Evolutionary conservation across 192 early-diverging fungal species (phyloP).

Genomic region (Coemansia sp.): DNA sequence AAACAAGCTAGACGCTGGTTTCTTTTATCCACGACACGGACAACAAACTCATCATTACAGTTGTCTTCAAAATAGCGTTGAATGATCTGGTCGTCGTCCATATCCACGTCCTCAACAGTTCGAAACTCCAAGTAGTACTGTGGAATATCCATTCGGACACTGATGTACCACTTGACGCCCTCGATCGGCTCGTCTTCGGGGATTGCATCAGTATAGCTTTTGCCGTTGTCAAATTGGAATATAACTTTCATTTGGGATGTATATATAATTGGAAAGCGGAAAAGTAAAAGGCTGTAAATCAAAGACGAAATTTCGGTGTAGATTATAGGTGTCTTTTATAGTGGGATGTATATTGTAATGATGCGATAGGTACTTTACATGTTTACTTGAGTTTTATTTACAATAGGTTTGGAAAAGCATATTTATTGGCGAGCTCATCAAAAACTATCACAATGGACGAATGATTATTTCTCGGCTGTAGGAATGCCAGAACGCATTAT

Average conservation of each 20-base stretch:
- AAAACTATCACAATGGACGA: background rate
- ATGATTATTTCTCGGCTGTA: background rate
- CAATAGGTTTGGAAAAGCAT: background rate
- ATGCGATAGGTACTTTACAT: background rate
- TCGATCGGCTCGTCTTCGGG: background rate
- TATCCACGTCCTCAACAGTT: background rate
- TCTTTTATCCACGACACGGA: slow-evolving; percentile 1
- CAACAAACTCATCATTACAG: no score
- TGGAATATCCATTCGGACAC: background rate
- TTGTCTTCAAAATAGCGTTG: background rate
- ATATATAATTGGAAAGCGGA: background rate
- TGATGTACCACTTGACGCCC: slow-evolving; percentile 3
- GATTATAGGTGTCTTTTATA: background rate
- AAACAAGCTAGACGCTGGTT: background rate
- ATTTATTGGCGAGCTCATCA: background rate
- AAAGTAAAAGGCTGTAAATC: background rate
- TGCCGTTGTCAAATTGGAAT: slow-evolving; percentile 3
- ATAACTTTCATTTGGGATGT: background rate
- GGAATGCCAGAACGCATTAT: background rate
- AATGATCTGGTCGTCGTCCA: background rate
- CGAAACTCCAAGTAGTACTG: slow-evolving; percentile 1
- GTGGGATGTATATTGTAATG: background rate
- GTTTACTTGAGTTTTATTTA: background rate
- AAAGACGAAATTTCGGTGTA: background rate
- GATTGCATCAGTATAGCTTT: background rate